Percentiles rank a stretch among this genome's conserved stretches.
Evolutionary conservation across 306 rosid genomes (phyloP).

Genomic region (Delonix regia): DNA sequence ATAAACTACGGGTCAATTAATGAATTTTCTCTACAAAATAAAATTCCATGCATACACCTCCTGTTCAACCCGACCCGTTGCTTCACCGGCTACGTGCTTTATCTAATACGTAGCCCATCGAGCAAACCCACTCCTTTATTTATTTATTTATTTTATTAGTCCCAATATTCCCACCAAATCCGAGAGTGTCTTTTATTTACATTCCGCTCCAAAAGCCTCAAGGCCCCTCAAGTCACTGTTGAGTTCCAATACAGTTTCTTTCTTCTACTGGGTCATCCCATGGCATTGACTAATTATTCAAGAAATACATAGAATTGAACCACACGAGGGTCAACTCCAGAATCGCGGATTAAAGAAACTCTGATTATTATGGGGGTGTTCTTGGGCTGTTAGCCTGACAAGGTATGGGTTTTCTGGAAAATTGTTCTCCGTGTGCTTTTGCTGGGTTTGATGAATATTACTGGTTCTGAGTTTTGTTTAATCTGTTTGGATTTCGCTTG

Average conservation of each 20-base stretch:
- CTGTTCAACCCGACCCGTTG: too few species aligned
- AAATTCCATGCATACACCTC: too few species aligned
- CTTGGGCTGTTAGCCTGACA: neutral
- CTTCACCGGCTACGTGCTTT: too few species aligned
- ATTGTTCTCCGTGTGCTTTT: neutral
- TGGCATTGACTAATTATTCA: neutral
- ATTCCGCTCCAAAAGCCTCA: conserved; percentile 25
- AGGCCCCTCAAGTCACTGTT: neutral
- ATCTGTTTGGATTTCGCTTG: conserved; percentile 2
- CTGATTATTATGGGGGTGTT: neutral
- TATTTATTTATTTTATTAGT: neutral
- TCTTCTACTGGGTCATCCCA: neutral
- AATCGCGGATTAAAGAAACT: neutral
- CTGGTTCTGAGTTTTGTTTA: neutral
- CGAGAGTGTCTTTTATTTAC: neutral
- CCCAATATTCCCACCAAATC: conserved; percentile 2
- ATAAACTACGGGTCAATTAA: too few species aligned
- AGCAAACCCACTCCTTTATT: neutral
- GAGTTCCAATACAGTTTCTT: neutral
- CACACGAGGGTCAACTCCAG: neutral
- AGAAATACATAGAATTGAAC: neutral
- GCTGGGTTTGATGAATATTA: neutral
- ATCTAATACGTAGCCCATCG: too few species aligned
- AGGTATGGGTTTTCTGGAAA: conserved; percentile 11
- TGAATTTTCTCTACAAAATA: too few species aligned